Percentiles rank a stretch among this genome's conserved stretches.
Evolutionary conservation across 2,329 filamentous ascomycete species (phyloP).

Genomic region (Phyllosticta citribraziliensis): DNA sequence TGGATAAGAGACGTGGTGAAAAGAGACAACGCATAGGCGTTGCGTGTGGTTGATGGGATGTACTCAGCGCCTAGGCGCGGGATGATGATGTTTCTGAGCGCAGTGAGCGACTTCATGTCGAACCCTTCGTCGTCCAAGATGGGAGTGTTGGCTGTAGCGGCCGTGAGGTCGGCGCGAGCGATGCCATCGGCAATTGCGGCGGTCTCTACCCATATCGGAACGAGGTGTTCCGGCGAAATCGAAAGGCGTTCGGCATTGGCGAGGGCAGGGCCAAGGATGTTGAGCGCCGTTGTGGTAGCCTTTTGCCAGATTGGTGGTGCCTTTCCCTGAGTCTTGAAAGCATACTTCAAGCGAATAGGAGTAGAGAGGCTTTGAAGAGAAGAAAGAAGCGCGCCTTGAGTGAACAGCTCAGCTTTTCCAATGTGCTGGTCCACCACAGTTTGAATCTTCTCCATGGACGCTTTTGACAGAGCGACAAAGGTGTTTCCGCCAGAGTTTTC

Average conservation of each 20-base stretch:
- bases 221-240: constrained; percentile 27
- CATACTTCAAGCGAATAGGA: constrained; percentile 72
- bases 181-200: constrained; percentile 29
- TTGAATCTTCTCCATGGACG: constrained; percentile 62
- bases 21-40: constrained; percentile 62
- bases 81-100: constrained; percentile 62
- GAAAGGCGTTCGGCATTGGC: constrained; percentile 28
- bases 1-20: constrained; percentile 80
- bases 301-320: constrained; percentile 67
- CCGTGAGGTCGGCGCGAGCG: constrained; percentile 29
- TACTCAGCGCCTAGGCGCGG: constrained; percentile 57
- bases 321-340: constrained; percentile 62
- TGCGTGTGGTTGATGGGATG: constrained; percentile 58
- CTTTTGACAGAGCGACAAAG: constrained; percentile 82
- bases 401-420: constrained; percentile 57
- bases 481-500: constrained; percentile 49
- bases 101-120: constrained; percentile 65
- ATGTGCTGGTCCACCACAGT: constrained; percentile 50
- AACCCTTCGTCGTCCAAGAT: constrained; percentile 59
- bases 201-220: constrained; percentile 54
- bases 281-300: constrained; percentile 61
- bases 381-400: constrained; percentile 53
- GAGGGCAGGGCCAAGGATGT: constrained; percentile 57
- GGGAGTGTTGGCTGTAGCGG: constrained; percentile 24
- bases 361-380: constrained; percentile 58